Evolutionary conservation across 2,329 filamentous ascomycete genomes (phyloP).

Genomic region (Neofusicoccum cordaticola): DNA sequence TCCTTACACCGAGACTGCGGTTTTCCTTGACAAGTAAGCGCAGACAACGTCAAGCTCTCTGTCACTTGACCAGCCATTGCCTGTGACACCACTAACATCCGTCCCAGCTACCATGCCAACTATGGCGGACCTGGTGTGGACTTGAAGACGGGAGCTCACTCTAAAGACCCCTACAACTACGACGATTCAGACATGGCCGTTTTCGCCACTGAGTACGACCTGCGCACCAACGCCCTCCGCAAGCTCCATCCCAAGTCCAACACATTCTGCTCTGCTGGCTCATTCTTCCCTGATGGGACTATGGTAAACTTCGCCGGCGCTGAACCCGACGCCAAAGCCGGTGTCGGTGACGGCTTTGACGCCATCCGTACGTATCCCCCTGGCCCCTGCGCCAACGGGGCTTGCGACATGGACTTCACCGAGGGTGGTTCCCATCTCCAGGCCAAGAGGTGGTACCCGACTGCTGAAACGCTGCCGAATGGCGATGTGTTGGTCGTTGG

Average conservation of each 20-base stretch:
- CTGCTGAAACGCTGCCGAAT: constrained; percentile 3
- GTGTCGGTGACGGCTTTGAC: constrained; percentile 17
- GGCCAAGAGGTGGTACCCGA: constrained; percentile 12
- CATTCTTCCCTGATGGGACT: constrained; percentile 20
- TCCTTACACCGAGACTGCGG: constrained; percentile 19
- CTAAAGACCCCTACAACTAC: constrained; percentile 16
- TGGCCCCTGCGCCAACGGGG: constrained; percentile 12
- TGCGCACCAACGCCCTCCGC: constrained; percentile 17
- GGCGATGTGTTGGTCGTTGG: constrained; percentile 11
- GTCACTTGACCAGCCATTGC: too few relatives aligned
- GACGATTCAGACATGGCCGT: constrained; percentile 15
- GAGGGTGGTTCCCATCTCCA: neutral
- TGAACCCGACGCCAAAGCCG: constrained; percentile 17
- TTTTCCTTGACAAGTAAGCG: constrained; percentile 21
- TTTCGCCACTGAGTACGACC: constrained; percentile 19
- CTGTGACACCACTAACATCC: too few relatives aligned
- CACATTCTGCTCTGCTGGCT: constrained; percentile 20
- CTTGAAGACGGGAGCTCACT: constrained; percentile 18
- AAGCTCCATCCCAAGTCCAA: constrained; percentile 19
- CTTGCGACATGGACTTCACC: constrained; percentile 15
- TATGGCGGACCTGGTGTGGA: constrained; percentile 19
- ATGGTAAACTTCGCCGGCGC: constrained; percentile 20
- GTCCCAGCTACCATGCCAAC: constrained; percentile 19
- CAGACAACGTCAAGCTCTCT: neutral
- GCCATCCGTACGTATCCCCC: constrained; percentile 18